Evolutionary conservation across 129 eudicot species (phyloP), one percentile per base, ranked within the genome.

Genomic region (Tagetes patula): DNA sequence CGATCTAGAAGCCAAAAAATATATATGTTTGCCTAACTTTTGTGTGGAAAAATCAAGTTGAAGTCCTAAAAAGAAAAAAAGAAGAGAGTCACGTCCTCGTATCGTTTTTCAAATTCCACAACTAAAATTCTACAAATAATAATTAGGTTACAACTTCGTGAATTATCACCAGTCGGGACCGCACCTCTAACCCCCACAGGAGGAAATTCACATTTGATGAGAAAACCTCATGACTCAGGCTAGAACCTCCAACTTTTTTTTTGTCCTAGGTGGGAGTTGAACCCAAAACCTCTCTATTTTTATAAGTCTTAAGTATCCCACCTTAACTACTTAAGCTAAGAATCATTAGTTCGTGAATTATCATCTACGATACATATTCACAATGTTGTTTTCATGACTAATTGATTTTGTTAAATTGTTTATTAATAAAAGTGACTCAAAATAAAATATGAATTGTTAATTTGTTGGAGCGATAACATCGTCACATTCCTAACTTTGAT

Each of bases 51-150:
- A 60, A 27, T 33, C 20, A 3, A 33, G 32, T 10, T 3, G 27
- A 59, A 59, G 65, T 59, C 7, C 3, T 55, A 2, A 31, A 6
- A 2, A 12, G 37, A 36, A 60, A 56, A 31, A 39, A 31, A 7
- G n/a, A 56, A 60, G 65, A 60, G 42, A 60, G 42, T 27, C 65
- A 9, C 42, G 42, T 34, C 42, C 42, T 60, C 65, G 65, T 33
- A 34, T 60, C 1, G 14, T 55, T 34, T 53, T 53, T n/a, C 59
- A 53, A 53, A 53, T 11, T 60, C 65, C 41, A 60, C 42, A 60
- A 8, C 10, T 33, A 60, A 60, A 9, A 59, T 59, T 60, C 20
- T 10, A 36, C 20, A 8, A 30, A 30, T 7, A 1, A 53, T 52
- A 13, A 59, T 59, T 33, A 3, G 14, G 8, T 50, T 54, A 6